Conservation (phyloP, 2,329 filamentous ascomycete genomes). For the Cladophialophora exuberans region DNA sequence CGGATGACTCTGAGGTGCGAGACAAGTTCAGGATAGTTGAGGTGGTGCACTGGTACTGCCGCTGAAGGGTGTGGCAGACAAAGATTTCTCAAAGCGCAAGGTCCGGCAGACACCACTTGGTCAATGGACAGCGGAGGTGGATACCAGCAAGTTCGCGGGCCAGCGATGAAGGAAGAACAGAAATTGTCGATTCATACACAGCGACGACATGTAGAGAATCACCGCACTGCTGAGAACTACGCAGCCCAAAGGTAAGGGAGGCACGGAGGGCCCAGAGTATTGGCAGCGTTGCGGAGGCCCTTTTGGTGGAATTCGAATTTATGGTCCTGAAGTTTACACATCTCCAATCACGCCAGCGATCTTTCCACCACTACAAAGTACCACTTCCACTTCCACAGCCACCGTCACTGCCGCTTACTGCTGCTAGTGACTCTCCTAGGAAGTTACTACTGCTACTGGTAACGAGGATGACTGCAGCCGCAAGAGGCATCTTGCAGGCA, state of each 20-base stretch:
- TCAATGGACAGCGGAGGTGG: neutral
- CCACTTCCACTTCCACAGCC: too few relatives aligned
- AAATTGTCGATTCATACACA: conserved; percentile 6
- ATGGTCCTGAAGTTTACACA: neutral
- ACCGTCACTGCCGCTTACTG: too few relatives aligned
- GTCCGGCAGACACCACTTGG: neutral
- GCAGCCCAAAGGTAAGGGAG: neutral
- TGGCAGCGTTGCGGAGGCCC: neutral
- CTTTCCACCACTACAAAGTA: too few relatives aligned
- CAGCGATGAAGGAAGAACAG: neutral
- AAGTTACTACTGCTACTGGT: neutral
- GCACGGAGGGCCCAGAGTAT: too few relatives aligned
- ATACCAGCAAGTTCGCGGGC: conserved; percentile 1
- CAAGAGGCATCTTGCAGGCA: conserved; percentile 1
- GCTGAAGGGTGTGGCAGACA: neutral
- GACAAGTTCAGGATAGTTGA: too few relatives aligned
- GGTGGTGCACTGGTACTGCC: too few relatives aligned
- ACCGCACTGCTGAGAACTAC: too few relatives aligned
- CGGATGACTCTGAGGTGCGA: neutral
- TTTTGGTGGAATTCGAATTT: conserved; percentile 2
- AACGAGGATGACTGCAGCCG: conserved; percentile 5
- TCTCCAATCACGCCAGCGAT: too few relatives aligned
- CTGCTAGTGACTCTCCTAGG: too few relatives aligned
- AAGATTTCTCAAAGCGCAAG: too few relatives aligned
- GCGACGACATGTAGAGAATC: conserved; percentile 4